These are phyloP conservation scores for Boletales sp. DNA, from an alignment of 768 basidiomycete genomes.

Conservation along the genomic window DNA sequence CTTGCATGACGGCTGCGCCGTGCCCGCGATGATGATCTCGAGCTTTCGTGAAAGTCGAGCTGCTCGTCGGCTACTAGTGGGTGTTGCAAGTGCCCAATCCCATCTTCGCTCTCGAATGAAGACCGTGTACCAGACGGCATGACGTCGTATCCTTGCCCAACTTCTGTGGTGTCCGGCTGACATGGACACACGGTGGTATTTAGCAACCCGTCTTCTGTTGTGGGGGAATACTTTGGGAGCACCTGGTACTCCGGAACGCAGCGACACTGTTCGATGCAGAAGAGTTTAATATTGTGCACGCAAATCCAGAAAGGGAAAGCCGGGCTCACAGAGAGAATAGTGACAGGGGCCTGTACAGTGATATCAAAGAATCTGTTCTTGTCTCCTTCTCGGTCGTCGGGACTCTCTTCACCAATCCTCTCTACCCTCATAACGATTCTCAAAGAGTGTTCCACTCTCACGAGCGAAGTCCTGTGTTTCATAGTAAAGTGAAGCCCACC, in stretches of 20 bases:
- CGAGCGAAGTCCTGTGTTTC: slow-evolving; percentile 60
- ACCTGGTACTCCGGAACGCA: slow-evolving; percentile 78
- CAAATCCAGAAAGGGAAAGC: not conserved
- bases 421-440: slow-evolving; percentile 84
- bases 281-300: not conserved
- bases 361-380: slow-evolving; percentile 84
- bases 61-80: not conserved
- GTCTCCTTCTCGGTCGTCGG: slow-evolving; percentile 52
- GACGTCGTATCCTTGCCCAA: slow-evolving; percentile 9
- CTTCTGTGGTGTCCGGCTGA: slow-evolving; percentile 3
- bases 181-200: slow-evolving; percentile 43
- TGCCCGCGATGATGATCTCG: slow-evolving; percentile 1
- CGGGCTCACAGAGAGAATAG: slow-evolving; percentile 77
- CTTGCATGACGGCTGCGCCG: not conserved
- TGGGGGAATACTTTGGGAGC: slow-evolving; percentile 70
- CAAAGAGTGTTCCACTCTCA: slow-evolving; percentile 70
- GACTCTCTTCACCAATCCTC: slow-evolving; percentile 62
- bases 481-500: slow-evolving; percentile 67
- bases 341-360: slow-evolving; percentile 80
- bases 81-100: not conserved
- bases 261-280: slow-evolving; percentile 53
- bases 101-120: slow-evolving; percentile 23
- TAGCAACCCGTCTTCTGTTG: slow-evolving; percentile 12
- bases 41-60: not conserved
- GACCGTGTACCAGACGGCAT: slow-evolving; percentile 26